phyloP scores from a whole-genome alignment of 495 filamentous ascomycete genomes.

The Hyaloscypha bicolor region DNA sequence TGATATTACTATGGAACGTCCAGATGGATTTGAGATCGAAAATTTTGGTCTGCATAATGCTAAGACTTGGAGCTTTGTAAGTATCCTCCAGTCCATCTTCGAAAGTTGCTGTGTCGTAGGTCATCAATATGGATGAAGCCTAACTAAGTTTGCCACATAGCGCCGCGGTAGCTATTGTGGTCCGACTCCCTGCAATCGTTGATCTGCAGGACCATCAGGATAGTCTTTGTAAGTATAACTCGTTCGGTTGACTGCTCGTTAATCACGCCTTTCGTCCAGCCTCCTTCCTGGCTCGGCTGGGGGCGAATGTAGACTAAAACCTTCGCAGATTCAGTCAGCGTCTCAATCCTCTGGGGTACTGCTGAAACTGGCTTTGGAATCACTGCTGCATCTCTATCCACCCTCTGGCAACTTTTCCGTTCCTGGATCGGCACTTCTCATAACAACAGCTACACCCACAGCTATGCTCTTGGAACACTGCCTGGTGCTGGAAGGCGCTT shows the following conservation, averaged over 20 bases:
- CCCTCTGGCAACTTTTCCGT: background rate
- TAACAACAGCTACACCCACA: background rate
- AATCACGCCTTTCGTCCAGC: background rate
- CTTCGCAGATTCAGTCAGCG: background rate
- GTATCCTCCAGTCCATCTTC: background rate
- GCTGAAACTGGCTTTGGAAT: background rate
- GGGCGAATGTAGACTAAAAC: background rate
- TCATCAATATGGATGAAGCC: background rate
- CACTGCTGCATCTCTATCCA: background rate
- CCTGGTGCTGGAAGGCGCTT: background rate
- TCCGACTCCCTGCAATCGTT: too few relatives aligned
- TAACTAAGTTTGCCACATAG: too few relatives aligned
- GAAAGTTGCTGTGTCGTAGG: background rate
- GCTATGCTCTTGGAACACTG: background rate
- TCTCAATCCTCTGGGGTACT: background rate
- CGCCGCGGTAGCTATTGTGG: too few relatives aligned
- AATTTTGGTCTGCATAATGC: background rate
- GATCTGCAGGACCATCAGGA: too few relatives aligned
- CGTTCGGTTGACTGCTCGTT: too few relatives aligned
- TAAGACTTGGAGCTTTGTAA: background rate
- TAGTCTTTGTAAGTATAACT: too few relatives aligned
- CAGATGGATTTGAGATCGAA: constrained; percentile 1
- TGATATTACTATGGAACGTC: constrained; percentile 6
- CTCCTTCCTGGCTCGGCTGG: background rate
- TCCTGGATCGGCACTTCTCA: background rate